Evolutionary conservation across 345 rosid species (phyloP).

Genomic region (Rubroshorea leprosula): DNA sequence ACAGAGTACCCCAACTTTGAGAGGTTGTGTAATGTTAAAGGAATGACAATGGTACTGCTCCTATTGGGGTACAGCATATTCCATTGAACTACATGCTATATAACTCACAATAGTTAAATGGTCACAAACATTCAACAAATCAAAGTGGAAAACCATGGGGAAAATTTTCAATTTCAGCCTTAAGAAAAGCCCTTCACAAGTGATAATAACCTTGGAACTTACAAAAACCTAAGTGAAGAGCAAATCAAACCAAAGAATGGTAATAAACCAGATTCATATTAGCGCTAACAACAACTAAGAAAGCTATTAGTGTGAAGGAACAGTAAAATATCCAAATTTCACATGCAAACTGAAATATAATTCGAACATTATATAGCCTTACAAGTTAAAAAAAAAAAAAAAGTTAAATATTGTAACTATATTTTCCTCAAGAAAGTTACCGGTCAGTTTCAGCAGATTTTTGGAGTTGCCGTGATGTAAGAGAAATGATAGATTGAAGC

Average conservation of each 20-base stretch:
- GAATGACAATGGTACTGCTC: neutral
- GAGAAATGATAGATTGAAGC: slow-evolving; percentile 46
- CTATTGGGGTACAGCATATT: neutral
- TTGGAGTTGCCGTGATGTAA: slow-evolving; percentile 26
- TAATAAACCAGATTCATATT: neutral
- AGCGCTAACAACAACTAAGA: neutral
- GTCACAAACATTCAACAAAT: too few relatives aligned
- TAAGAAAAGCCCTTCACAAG: neutral
- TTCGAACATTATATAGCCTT: too few relatives aligned
- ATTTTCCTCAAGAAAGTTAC: slow-evolving; percentile 3
- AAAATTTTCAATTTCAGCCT: neutral
- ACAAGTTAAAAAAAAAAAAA: too few relatives aligned
- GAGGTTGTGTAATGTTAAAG: slow-evolving; percentile 5
- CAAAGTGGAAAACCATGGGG: neutral
- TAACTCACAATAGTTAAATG: too few relatives aligned
- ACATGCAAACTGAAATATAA: slow-evolving; percentile 1
- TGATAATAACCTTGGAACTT: neutral
- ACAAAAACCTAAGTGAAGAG: neutral
- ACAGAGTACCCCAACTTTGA: neutral
- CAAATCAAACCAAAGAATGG: neutral
- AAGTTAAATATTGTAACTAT: neutral
- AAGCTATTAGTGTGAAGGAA: neutral
- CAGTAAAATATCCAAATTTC: neutral
- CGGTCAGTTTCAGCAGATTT: slow-evolving; percentile 11
- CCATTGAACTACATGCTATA: neutral